Percentiles rank a stretch among this genome's conserved stretches.
Conservation (phyloP, 2,329 filamentous ascomycete genomes). For the Bipolaris oryzae region DNA sequence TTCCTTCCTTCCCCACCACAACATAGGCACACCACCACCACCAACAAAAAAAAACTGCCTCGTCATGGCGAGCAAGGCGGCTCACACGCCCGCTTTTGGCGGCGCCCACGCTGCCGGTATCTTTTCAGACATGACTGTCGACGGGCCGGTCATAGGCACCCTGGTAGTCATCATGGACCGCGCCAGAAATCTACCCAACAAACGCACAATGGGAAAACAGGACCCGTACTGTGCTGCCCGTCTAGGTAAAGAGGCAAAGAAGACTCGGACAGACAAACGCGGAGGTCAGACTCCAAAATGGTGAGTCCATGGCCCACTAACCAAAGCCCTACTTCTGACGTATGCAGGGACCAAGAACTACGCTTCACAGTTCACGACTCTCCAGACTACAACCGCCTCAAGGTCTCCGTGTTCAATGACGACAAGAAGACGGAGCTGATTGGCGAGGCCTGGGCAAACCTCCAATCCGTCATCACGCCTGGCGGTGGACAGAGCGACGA, state of each 20-base stretch:
- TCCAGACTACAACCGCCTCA: slow-evolving; percentile 93
- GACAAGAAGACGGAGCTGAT: slow-evolving; percentile 98
- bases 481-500: slow-evolving; percentile 93
- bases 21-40: not conserved
- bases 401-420: slow-evolving; percentile 96
- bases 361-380: slow-evolving; percentile 96
- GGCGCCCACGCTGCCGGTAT: slow-evolving; percentile 86
- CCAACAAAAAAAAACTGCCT: not conserved
- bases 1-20: slow-evolving; percentile 3
- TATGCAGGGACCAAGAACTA: slow-evolving; percentile 88
- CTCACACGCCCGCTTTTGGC: slow-evolving; percentile 49
- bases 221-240: slow-evolving; percentile 95
- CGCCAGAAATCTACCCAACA: slow-evolving; percentile 95
- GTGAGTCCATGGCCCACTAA: slow-evolving; percentile 60
- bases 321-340: slow-evolving; percentile 19
- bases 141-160: slow-evolving; percentile 92
- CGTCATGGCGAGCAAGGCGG: slow-evolving; percentile 47
- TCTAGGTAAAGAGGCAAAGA: slow-evolving; percentile 95
- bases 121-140: slow-evolving; percentile 90
- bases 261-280: slow-evolving; percentile 90
- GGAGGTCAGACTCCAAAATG: slow-evolving; percentile 96
- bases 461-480: slow-evolving; percentile 78
- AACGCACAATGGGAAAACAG: slow-evolving; percentile 97
- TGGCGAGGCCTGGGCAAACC: slow-evolving; percentile 87
- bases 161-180: slow-evolving; percentile 90